phyloP scores from a whole-genome alignment of 169 alveolate species.

The Hammondia hammondi region DNA sequence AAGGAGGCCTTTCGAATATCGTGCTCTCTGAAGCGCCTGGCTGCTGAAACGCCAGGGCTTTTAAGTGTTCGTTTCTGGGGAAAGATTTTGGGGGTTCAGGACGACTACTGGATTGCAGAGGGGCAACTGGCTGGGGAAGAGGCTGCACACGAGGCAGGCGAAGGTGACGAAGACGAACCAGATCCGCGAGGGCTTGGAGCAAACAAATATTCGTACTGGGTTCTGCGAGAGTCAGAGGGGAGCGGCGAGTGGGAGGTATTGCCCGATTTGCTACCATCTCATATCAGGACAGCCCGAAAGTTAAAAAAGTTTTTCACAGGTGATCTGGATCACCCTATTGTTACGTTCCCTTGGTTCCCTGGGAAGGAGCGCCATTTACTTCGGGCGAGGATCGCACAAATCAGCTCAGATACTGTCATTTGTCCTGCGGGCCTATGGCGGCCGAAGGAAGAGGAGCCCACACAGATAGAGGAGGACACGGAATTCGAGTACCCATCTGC shows the following conservation, averaged over 20 bases:
- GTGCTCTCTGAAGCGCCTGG: slow-evolving; percentile 58
- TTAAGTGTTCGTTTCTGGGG: slow-evolving; percentile 83
- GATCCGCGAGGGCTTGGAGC: slow-evolving; percentile 86
- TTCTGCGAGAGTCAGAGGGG: slow-evolving; percentile 23
- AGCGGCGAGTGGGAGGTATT: slow-evolving; percentile 67
- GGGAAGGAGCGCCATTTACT: slow-evolving; percentile 60
- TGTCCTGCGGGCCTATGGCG: slow-evolving; percentile 51
- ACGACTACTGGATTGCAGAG: slow-evolving; percentile 82
- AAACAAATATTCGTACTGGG: slow-evolving; percentile 83
- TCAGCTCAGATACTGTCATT: slow-evolving; percentile 38
- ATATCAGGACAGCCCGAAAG: slow-evolving; percentile 47
- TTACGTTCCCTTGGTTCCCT: slow-evolving; percentile 58
- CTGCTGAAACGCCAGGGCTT: slow-evolving; percentile 35
- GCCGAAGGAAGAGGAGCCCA: slow-evolving; percentile 23
- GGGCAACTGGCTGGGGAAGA: slow-evolving; percentile 72
- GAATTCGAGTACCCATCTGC: slow-evolving; percentile 53
- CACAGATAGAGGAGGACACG: slow-evolving; percentile 53
- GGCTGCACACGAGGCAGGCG: background rate
- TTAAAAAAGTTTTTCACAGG: slow-evolving; percentile 58
- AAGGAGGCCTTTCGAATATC: slow-evolving; percentile 62
- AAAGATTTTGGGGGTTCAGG: slow-evolving; percentile 75
- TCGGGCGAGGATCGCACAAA: slow-evolving; percentile 41
- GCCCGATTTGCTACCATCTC: slow-evolving; percentile 54
- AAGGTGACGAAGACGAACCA: slow-evolving; percentile 55
- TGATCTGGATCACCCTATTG: slow-evolving; percentile 26